Evolutionary conservation across 495 filamentous ascomycete genomes (phyloP).

Genomic region (Penicillium manginii): DNA sequence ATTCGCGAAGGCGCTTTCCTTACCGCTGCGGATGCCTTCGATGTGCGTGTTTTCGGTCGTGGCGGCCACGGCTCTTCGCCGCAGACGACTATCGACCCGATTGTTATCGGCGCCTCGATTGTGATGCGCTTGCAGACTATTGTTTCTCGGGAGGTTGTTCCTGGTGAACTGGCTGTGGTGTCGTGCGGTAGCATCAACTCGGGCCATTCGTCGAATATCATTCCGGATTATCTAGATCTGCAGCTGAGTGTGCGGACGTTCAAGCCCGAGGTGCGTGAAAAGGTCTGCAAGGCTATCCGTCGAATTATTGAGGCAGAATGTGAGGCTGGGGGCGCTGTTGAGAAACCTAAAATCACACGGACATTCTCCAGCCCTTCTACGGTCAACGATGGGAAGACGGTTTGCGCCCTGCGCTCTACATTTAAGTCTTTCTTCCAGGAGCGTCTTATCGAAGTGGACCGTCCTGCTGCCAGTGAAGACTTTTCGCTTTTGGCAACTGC

Average conservation of each 20-base stretch:
- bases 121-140: constrained; percentile 60
- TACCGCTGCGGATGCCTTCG: constrained; percentile 46
- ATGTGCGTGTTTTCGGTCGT: constrained; percentile 51
- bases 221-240: constrained; percentile 51
- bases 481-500: constrained; percentile 59
- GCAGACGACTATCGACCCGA: constrained; percentile 58
- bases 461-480: constrained; percentile 54
- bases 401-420: constrained; percentile 37
- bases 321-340: constrained; percentile 41
- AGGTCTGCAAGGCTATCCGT: constrained; percentile 48
- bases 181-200: constrained; percentile 57
- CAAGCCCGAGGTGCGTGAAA: constrained; percentile 40
- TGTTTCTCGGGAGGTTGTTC: constrained; percentile 55
- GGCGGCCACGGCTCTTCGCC: constrained; percentile 59
- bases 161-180: constrained; percentile 56
- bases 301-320: constrained; percentile 60
- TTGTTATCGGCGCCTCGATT: constrained; percentile 55
- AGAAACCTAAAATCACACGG: constrained; percentile 42
- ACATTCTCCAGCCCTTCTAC: constrained; percentile 51
- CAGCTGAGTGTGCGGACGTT: constrained; percentile 55
- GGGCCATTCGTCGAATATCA: constrained; percentile 57
- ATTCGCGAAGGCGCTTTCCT: constrained; percentile 31
- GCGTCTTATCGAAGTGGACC: constrained; percentile 27
- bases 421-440: constrained; percentile 52
- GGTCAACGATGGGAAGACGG: constrained; percentile 53